Conservation (phyloP, 768 basidiomycete genomes). For the Cyclocybe cylindracea region DNA sequence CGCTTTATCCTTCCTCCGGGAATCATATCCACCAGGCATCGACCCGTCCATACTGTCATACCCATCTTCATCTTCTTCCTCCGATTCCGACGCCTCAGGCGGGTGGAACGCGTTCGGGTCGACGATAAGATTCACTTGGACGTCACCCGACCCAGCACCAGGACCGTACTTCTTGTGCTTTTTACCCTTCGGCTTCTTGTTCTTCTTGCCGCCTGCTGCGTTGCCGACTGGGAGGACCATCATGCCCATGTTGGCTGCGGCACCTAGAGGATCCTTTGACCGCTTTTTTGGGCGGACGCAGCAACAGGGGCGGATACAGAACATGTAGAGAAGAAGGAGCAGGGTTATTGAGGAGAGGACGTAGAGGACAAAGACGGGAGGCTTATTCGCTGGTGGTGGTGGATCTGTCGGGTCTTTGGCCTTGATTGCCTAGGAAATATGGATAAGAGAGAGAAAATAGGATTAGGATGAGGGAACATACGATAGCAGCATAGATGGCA, state of each 20-base stretch:
- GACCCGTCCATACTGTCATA: conserved; percentile 29
- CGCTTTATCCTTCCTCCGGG: conserved; percentile 17
- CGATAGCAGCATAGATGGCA: conserved; percentile 63
- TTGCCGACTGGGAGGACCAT: conserved; percentile 57
- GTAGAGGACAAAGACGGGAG: conserved; percentile 59
- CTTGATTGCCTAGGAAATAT: conserved; percentile 50
- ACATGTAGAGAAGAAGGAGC: conserved; percentile 53
- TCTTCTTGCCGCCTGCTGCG: conserved; percentile 38
- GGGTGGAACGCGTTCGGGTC: conserved; percentile 60
- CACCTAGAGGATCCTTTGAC: conserved; percentile 21
- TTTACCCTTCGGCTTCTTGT: conserved; percentile 31
- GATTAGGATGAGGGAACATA: conserved; percentile 31
- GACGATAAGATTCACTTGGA: conserved; percentile 76
- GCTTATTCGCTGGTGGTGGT: conserved; percentile 54
- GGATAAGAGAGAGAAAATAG: not conserved
- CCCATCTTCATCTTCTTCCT: conserved; percentile 34
- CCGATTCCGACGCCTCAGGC: conserved; percentile 38
- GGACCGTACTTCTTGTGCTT: conserved; percentile 37
- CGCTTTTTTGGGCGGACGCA: conserved; percentile 29
- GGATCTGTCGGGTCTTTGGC: conserved; percentile 38
- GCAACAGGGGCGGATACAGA: conserved; percentile 61
- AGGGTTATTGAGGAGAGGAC: conserved; percentile 54
- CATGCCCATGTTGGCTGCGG: conserved; percentile 59
- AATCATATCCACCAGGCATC: conserved; percentile 36
- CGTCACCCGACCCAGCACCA: conserved; percentile 39